Evolutionary conservation across 371 early-diverging fungal species (phyloP), one percentile per base, ranked within the genome.

Genomic region (Vairimorpha apis): DNA sequence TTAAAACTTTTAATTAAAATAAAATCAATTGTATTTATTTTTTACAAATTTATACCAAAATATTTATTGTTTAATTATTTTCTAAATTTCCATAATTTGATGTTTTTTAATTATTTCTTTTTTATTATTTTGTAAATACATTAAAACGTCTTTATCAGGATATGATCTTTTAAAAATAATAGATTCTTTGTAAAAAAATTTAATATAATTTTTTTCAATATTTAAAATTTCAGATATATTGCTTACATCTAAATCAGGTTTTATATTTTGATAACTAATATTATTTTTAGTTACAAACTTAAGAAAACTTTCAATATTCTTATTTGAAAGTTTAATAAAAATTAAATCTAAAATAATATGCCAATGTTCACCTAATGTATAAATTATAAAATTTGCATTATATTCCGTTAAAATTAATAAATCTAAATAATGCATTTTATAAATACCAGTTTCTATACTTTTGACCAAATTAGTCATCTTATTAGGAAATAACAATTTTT

Each of bases 131-230:
- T 27, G n/a, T 10, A 47, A n/a, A n/a, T n/a, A n/a, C 30, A 12
- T 25, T 44, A 51, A 5, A 25, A 43, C 12, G 25, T 45, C 30
- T 21, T 35, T 33, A 13, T 67, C n/a, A 51, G 30, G 25, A 51
- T 67, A 14, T 2, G 2, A 23, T 38, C 18, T 67, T 53, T 67
- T 18, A 23, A n/a, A 47, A 10, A 67, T 30, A 8, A n/a, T 5
- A 43, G 4, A 43, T 25, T 65, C 47, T 4, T 25, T 32, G 2
- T 27, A 33, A 25, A 64, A 21, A 12, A 16, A 64, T 2, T n/a
- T 25, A n/a, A 44, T 45, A 44, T 29, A 44, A 25, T 64, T 64
- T 45, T 41, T 37, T 23, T 47, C 35, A 41, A 55, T 37, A 18
- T 55, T 16, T 23, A 25, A 32, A 60, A 30, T 62, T 62, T 60